Evolutionary conservation across 805 yeast species (phyloP).

Genomic region (Torulaspora maleeae): DNA sequence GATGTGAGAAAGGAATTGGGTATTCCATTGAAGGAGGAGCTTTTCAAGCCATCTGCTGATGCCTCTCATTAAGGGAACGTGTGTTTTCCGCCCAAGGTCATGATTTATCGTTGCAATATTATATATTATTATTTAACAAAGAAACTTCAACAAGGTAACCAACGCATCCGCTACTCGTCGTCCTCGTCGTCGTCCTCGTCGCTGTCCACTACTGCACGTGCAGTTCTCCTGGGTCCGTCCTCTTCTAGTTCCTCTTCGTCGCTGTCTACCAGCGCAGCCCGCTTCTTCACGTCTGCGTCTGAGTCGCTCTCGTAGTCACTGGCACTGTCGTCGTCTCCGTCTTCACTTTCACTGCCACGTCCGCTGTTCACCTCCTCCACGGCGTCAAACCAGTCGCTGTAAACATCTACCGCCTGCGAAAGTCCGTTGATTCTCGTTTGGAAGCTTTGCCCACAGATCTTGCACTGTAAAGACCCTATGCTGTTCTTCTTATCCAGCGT

Average conservation of each 20-base stretch:
- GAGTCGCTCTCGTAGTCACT: slow-evolving; percentile 38
- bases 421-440: slow-evolving; percentile 75
- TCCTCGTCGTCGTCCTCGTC: slow-evolving; percentile 22
- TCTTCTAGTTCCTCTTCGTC: slow-evolving; percentile 24
- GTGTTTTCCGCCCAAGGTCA: background rate
- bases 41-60: slow-evolving; percentile 41
- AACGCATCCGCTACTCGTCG: slow-evolving; percentile 1
- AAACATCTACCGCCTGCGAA: slow-evolving; percentile 89
- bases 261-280: slow-evolving; percentile 22
- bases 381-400: slow-evolving; percentile 98
- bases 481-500: slow-evolving; percentile 80
- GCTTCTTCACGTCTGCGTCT: slow-evolving; percentile 30
- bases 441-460: slow-evolving; percentile 90
- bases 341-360: slow-evolving; percentile 34
- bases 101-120: slow-evolving; percentile 3
- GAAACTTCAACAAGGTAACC: slow-evolving; percentile 1
- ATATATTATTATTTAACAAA: slow-evolving; percentile 4
- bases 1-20: slow-evolving; percentile 90
- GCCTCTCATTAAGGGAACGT: slow-evolving; percentile 11
- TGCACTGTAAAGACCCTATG: slow-evolving; percentile 80
- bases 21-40: slow-evolving; percentile 85
- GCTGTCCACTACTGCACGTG: slow-evolving; percentile 21
- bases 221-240: slow-evolving; percentile 20
- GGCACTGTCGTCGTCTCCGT: slow-evolving; percentile 31
- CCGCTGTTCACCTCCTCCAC: slow-evolving; percentile 59